Base-by-base conservation (phyloP, 208 protist species). In the Crithidia brevicula region DNA sequence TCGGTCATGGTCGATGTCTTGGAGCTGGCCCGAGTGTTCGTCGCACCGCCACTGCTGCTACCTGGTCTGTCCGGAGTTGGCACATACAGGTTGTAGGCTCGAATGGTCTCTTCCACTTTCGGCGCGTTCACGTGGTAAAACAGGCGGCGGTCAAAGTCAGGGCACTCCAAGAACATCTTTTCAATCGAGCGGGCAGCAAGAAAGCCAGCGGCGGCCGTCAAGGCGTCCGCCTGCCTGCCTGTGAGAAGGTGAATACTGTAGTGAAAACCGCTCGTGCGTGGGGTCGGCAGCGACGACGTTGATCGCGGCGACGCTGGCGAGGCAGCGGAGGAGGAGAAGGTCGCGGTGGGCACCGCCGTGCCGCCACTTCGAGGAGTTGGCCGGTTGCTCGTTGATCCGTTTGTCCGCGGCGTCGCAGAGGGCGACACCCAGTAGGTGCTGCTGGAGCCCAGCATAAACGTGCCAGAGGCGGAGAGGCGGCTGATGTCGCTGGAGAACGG, bases 201-300 rank as follows among this genome's bases (percentile, higher is more conserved):
- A 13, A 75, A 36, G 13, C 67, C 76, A 11, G 58, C 70, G n/a
- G 81, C 71, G 23, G 77, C 64, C n/a, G 86, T 75, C 16, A 93
- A 53, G 9, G 81, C 79, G 47, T 87, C 70, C 2, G 88, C 80
- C 30, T 67, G 72, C 38, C 63, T 70, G n/a, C 91, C 91, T 3
- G 71, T 88, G 31, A 92, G 67, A 1, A 93, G 64, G 71, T 95
- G 85, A 31, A 95, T 53, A 58, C 85, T 92, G 66, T 83, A 92
- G 18, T 77, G 72, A 36, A 84, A 92, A 15, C 78, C 69, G 20
- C 20, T 36, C 20, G 23, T 28, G 18, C 66, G 61, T 30, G 53
- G 50, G 6, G 70, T 76, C 7, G 62, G 52, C 50, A 30, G 47
- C 15, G 63, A 64, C 18, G 58, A 43, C 6, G 49, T 27, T n/a